Base-by-base conservation (phyloP, 345 rosid species). In the Citrus trifoliata region DNA sequence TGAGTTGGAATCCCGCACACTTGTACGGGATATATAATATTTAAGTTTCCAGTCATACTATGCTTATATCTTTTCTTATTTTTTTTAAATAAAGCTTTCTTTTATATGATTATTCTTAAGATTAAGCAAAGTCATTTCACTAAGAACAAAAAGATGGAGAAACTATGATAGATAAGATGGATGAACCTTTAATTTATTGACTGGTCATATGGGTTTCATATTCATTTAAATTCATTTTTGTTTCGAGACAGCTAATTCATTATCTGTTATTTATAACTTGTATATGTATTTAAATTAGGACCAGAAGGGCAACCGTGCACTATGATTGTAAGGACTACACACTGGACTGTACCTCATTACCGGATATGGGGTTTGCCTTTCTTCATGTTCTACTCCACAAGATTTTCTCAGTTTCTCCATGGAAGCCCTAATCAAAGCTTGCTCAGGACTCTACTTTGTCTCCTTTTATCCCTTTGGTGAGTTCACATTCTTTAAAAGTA, bases 311-410 rank as follows among this genome's bases (percentile, higher is more conserved):
- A 89, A 75, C 83, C 93, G 6, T 91, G 93, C 86, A 93, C 96
- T 35, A 88, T 95, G 96, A 84, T 95, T 75, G 85, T 89, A 51
- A 90, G 98, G 81, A 91, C 90, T 18, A 59, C 78, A 71, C 99
- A 92, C 71, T 95, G 99, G 99, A 86, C 90, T 1, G 87, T 95
- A 25, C 99, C 98, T 7, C 93, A 91, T 81, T 93, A 95, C 70
- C 81, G 89, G 93, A 79, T 92, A 1, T 93, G 98, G 99, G 97
- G 98, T 12, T 40, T 95, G 85, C 98, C 98, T 6, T 93, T 95
- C 82, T 92, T 78, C 91, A 70, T 93, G 79, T 93, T 95, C 89
- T 95, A 88, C 74, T 93, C 97, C 68, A 90, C 98, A 0, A 88
- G 98, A 76, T 86, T 89, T 82, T 91, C 98, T 73, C 98, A 93